Conservation (phyloP, 768 basidiomycete genomes). For the Hypholoma sublateritium region DNA sequence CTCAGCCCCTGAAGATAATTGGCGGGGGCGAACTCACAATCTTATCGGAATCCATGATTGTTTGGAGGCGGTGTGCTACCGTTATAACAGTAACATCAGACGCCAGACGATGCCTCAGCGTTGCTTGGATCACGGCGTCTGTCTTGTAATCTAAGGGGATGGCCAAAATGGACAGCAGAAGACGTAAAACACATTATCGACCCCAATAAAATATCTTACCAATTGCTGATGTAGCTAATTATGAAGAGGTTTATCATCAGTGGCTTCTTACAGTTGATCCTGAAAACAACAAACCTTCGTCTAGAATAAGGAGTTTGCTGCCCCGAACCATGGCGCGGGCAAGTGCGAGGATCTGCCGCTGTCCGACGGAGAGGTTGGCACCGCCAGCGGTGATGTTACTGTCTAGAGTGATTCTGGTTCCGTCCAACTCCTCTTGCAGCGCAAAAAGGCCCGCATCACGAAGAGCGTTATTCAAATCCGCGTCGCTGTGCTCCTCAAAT, state of each 20-base stretch:
- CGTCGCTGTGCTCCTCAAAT: conserved; percentile 57
- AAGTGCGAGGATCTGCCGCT: conserved; percentile 69
- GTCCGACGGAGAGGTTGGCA: conserved; percentile 72
- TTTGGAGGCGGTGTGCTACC: conserved; percentile 40
- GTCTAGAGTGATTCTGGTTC: conserved; percentile 49
- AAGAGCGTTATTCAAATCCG: conserved; percentile 38
- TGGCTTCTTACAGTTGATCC: background rate
- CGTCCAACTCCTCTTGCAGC: conserved; percentile 39
- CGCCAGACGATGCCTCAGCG: conserved; percentile 66
- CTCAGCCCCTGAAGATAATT: conserved; percentile 9
- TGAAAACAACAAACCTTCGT: conserved; percentile 45
- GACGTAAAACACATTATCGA: background rate
- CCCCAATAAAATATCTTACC: conserved; percentile 30
- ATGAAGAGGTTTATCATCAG: background rate
- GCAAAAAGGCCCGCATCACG: conserved; percentile 41
- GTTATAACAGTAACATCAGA: conserved; percentile 61
- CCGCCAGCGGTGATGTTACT: conserved; percentile 52
- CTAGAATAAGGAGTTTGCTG: conserved; percentile 61
- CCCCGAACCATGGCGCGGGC: conserved; percentile 61
- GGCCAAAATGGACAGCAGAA: background rate
- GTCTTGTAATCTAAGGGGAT: conserved; percentile 49
- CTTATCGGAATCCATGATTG: conserved; percentile 30
- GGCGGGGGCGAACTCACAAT: conserved; percentile 32
- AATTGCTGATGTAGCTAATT: conserved; percentile 42
- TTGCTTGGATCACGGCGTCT: conserved; percentile 70